These are phyloP conservation scores for Chrysoporthe cubensis DNA, from an alignment of 2,329 filamentous ascomycete genomes.

Conservation along the genomic window DNA sequence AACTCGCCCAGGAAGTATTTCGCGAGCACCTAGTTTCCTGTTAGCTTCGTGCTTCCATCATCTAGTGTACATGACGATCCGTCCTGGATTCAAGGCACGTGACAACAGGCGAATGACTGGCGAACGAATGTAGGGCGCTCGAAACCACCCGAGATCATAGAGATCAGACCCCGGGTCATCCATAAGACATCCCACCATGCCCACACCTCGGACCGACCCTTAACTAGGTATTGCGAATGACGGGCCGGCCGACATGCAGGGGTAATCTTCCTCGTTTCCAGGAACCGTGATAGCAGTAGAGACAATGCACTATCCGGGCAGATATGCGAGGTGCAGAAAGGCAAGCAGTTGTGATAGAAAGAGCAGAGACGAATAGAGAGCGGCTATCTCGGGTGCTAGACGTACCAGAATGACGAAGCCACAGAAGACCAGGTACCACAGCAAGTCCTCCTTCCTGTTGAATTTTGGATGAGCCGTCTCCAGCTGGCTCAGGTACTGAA, in stretches of 20 bases:
- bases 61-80: no score
- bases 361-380: constrained; percentile 43
- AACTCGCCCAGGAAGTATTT: constrained; percentile 54
- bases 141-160: constrained; percentile 63
- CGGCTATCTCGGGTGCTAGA: constrained; percentile 30
- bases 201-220: constrained; percentile 67
- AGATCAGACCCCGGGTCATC: constrained; percentile 67
- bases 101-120: constrained; percentile 30
- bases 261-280: constrained; percentile 82
- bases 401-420: constrained; percentile 77
- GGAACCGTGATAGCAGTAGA: constrained; percentile 80
- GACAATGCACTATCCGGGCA: constrained; percentile 72
- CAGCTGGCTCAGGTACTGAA: constrained; percentile 74
- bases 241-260: constrained; percentile 64
- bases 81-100: constrained; percentile 17
- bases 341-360: constrained; percentile 38
- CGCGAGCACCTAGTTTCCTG: constrained; percentile 50
- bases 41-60: constrained; percentile 14
- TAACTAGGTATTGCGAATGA: constrained; percentile 68
- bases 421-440: constrained; percentile 80
- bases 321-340: constrained; percentile 62
- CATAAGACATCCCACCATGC: constrained; percentile 77
- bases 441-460: constrained; percentile 73
- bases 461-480: constrained; percentile 76
- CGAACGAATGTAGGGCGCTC: constrained; percentile 63